Conservation (phyloP, 2,329 filamentous ascomycete species). For the Ceratocystis papillata region DNA sequence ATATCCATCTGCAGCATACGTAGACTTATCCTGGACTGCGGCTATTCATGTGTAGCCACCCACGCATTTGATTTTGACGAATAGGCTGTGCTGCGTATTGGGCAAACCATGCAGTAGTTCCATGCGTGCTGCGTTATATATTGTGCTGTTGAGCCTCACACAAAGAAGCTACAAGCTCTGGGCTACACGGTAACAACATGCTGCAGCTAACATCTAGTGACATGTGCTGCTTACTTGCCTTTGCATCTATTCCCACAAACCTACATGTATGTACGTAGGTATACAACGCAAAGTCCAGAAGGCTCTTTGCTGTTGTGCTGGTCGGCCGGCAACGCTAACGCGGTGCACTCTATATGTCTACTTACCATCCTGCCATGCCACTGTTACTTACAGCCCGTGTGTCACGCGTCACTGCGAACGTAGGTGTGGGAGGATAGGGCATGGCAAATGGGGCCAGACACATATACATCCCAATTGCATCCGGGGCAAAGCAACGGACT, state of each 20-base stretch:
- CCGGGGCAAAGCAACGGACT: too few species aligned
- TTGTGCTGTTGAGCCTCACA: constrained; percentile 6
- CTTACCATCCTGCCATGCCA: too few species aligned
- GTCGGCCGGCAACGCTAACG: background rate
- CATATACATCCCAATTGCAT: too few species aligned
- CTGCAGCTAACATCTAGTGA: background rate
- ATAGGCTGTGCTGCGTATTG: background rate
- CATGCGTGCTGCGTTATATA: too few species aligned
- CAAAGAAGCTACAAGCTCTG: background rate
- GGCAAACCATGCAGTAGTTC: background rate
- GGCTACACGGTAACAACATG: background rate
- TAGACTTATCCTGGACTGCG: background rate
- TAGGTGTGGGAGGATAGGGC: too few species aligned
- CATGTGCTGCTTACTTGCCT: background rate
- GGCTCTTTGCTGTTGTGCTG: background rate
- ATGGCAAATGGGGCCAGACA: too few species aligned
- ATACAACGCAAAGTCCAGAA: background rate
- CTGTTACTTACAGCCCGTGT: too few species aligned
- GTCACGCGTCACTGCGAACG: too few species aligned
- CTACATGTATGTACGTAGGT: background rate
- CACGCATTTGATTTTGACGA: background rate
- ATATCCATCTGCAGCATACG: background rate
- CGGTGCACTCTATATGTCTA: too few species aligned
- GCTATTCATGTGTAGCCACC: background rate
- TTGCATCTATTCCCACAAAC: background rate